phyloP scores from a whole-genome alignment of 495 filamentous ascomycete species.

The Ramalina peruviana region DNA sequence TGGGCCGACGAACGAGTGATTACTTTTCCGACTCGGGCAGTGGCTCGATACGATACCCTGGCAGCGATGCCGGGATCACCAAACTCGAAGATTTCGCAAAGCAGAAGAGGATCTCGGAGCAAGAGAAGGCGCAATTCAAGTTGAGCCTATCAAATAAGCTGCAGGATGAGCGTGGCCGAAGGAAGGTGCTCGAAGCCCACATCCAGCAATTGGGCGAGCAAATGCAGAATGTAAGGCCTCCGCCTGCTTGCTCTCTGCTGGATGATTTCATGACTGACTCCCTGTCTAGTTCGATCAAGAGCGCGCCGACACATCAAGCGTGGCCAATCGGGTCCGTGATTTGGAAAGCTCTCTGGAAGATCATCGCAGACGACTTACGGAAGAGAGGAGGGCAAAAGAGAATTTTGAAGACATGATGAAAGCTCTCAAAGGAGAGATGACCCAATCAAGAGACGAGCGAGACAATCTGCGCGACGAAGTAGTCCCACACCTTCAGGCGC shows the following conservation, averaged over 20 bases:
- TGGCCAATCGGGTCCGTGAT: constrained; percentile 47
- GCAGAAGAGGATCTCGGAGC: constrained; percentile 69
- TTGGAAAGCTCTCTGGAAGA: constrained; percentile 71
- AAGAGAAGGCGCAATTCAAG: constrained; percentile 78
- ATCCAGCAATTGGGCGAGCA: constrained; percentile 67
- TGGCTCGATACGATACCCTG: constrained; percentile 61
- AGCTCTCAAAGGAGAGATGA: constrained; percentile 69
- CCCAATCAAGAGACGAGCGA: constrained; percentile 70
- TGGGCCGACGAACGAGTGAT: constrained; percentile 74
- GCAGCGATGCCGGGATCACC: constrained; percentile 41
- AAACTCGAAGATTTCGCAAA: constrained; percentile 74
- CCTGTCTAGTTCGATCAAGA: constrained; percentile 28
- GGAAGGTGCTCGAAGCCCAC: constrained; percentile 66
- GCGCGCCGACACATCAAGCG: constrained; percentile 11
- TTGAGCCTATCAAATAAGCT: constrained; percentile 69
- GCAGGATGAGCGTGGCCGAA: constrained; percentile 65
- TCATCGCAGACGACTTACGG: constrained; percentile 60
- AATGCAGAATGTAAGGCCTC: constrained; percentile 39
- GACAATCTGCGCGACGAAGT: constrained; percentile 85
- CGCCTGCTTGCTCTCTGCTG: background rate
- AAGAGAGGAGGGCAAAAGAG: constrained; percentile 79
- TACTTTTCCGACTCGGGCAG: constrained; percentile 95
- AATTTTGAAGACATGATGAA: constrained; percentile 86
- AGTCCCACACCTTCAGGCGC: constrained; percentile 55
- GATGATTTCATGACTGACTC: background rate